Conservation (phyloP, 768 basidiomycete genomes). For the Panellus pusillus region DNA sequence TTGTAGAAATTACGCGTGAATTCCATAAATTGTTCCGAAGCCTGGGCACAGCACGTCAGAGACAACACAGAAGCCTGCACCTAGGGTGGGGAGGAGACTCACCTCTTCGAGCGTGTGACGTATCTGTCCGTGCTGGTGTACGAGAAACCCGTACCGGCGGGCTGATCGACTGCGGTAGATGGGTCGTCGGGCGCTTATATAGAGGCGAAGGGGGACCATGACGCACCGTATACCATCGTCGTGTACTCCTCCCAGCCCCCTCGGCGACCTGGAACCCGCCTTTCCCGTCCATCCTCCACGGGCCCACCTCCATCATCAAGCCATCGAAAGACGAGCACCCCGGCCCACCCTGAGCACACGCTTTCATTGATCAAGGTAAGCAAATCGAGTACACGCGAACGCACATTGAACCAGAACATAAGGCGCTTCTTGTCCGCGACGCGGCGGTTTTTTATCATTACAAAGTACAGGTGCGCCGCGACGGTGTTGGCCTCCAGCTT, state of each 20-base stretch:
- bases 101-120: conserved; percentile 77
- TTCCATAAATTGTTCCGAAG: conserved; percentile 72
- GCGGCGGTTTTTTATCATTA: conserved; percentile 84
- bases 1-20: conserved; percentile 88
- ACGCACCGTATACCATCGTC: conserved; percentile 88
- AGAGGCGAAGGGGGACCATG: conserved; percentile 16
- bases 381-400: conserved; percentile 26
- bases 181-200: conserved; percentile 5
- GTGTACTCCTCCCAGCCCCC: conserved; percentile 97
- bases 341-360: conserved; percentile 73
- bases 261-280: conserved; percentile 72
- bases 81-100: conserved; percentile 1
- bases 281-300: conserved; percentile 76
- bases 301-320: conserved; percentile 97
- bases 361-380: neutral
- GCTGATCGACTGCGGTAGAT: conserved; percentile 81
- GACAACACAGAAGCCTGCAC: neutral
- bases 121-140: conserved; percentile 85
- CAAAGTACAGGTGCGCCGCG: conserved; percentile 82
- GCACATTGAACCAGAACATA: conserved; percentile 96
- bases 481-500: conserved; percentile 56
- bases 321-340: conserved; percentile 98
- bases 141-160: conserved; percentile 93
- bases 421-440: conserved; percentile 87
- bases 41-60: conserved; percentile 40